Evolutionary conservation across 2,329 filamentous ascomycete species (phyloP), one percentile per base, ranked within the genome.

Genomic region (Trichoderma afroharzianum): DNA sequence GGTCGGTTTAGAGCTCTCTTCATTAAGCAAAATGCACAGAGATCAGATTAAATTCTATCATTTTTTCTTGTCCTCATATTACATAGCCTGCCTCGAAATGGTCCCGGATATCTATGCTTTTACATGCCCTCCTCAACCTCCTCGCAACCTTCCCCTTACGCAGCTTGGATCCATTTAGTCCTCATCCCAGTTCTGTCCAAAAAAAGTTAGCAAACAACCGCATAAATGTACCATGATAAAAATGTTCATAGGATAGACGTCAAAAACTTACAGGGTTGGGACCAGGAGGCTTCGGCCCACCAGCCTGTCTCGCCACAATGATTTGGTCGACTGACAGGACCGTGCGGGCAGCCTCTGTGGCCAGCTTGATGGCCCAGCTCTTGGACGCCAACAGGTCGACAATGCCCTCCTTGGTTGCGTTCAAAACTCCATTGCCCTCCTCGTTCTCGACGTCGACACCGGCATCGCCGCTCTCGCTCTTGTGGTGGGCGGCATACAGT

Each of bases 321-420:
- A 99, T 99, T 85, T 99, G 97, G 83, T 99, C 96, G 50, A 99
- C 96, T 62, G 94, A 97, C 75, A 99, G 86, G 33, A 99, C 92
- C 62, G 96, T 99, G 78, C 96, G 89, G 68, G 94, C 95, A 53
- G 96, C 92, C 83, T 99, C 96, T 28, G 95, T 98, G 47, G 96
- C 97, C 75, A 99, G 87, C 85, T 96, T 96, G 82, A 99, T 97
- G 61, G 96, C 96, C 95, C 95, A 98, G 79, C 91, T 91, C 88
- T 99, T 99, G 75, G 92, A 91, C 73, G 95, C 90, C 84, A 98
- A 88, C 57, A 99, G 87, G 80, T 99, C 97, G 70, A 99, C 87
- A 76, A 99, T 98, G 67, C 94, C 94, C 78, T 95, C 91, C 33
- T 96, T 90, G 78, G 92, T 91, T 36, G 95, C 92, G 81, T 99